Conservation (phyloP, 192 early-diverging fungal species). For the Obelidium mucronatum region DNA sequence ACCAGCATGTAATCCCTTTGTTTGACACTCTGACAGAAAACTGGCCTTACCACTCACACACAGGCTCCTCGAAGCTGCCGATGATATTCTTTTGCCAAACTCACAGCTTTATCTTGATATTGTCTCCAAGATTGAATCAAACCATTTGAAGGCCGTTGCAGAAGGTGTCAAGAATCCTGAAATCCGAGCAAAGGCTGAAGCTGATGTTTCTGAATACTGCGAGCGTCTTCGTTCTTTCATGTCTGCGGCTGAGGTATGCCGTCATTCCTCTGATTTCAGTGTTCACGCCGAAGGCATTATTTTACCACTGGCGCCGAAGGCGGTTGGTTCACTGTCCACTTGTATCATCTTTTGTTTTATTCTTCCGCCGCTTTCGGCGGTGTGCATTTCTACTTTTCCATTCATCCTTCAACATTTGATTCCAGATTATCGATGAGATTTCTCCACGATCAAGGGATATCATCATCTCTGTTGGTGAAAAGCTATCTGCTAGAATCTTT, state of each 20-base stretch:
- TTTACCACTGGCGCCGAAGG: too few relatives aligned
- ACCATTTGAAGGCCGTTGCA: slow-evolving; percentile 76
- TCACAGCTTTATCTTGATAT: slow-evolving; percentile 76
- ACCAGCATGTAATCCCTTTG: slow-evolving; percentile 73
- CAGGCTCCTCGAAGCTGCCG: slow-evolving; percentile 73
- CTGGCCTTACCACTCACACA: slow-evolving; percentile 22
- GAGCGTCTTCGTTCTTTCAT: slow-evolving; percentile 82
- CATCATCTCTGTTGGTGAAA: slow-evolving; percentile 94
- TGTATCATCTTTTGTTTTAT: too few relatives aligned
- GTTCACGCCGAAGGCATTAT: not conserved
- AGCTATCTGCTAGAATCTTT: slow-evolving; percentile 90
- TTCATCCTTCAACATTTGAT: too few relatives aligned
- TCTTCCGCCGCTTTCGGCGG: too few relatives aligned
- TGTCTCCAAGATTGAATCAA: slow-evolving; percentile 81
- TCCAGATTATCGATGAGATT: slow-evolving; percentile 89
- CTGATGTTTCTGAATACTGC: slow-evolving; percentile 81
- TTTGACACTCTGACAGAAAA: slow-evolving; percentile 11
- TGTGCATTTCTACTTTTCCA: too few relatives aligned
- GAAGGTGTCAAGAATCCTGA: slow-evolving; percentile 46
- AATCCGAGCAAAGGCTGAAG: slow-evolving; percentile 49
- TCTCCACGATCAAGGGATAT: slow-evolving; percentile 95
- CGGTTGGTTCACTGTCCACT: too few relatives aligned
- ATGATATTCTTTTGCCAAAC: slow-evolving; percentile 76
- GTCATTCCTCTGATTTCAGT: not conserved
- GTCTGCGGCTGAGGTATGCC: slow-evolving; percentile 83